A percentile compares a stretch with the other conserved stretches of the same genome.
phyloP scores from a whole-genome alignment of 2,329 filamentous ascomycete genomes.

The Fusarium sp. region DNA sequence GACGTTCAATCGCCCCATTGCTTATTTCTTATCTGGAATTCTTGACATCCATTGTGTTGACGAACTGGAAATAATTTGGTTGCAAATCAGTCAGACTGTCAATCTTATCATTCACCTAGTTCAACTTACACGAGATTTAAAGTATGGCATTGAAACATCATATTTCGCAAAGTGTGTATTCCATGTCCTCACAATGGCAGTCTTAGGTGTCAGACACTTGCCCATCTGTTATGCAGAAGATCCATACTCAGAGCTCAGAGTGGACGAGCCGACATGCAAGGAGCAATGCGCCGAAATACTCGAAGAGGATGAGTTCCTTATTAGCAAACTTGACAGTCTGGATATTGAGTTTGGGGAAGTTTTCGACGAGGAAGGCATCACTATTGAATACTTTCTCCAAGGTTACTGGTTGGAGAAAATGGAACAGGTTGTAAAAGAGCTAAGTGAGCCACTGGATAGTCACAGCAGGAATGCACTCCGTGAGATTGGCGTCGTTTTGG shows the following conservation, averaged over 20 bases:
- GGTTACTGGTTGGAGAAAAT: neutral
- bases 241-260: neutral
- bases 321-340: neutral
- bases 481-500: neutral
- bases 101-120: neutral
- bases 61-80: too few species aligned
- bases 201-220: neutral
- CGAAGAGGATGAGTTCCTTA: neutral
- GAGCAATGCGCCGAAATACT: neutral
- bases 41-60: too few species aligned
- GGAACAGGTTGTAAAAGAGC: neutral
- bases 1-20: neutral
- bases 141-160: neutral
- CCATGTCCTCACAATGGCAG: neutral
- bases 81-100: fast-evolving
- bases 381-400: neutral
- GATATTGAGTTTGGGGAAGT: neutral
- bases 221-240: neutral
- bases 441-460: neutral
- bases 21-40: neutral
- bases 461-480: neutral
- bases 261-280: neutral
- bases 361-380: neutral
- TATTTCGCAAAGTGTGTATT: neutral
- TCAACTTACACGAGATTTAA: too few species aligned